phyloP scores from a whole-genome alignment of 306 rosid species.

The Delonix regia region DNA sequence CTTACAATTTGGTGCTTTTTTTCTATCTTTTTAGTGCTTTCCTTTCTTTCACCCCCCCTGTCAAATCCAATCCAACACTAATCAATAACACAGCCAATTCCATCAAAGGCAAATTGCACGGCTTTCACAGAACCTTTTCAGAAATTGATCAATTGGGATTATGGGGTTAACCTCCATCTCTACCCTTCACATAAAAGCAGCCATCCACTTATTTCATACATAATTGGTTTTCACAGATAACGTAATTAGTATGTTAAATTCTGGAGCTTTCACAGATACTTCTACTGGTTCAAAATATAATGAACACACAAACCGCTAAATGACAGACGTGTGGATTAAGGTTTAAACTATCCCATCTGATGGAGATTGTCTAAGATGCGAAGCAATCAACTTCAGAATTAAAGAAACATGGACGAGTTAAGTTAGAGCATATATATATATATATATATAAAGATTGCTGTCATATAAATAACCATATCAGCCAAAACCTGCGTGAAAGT shows the following conservation, averaged over 20 bases:
- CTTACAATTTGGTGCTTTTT: slow-evolving; percentile 18
- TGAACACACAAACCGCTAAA: no score
- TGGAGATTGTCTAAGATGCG: no score
- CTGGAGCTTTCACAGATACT: no score
- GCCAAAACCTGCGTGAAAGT: no score
- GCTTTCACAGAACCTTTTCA: slow-evolving; percentile 2
- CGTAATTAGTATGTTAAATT: no score
- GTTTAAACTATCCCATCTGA: no score
- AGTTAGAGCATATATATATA: not conserved
- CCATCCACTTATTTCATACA: slow-evolving; percentile 20
- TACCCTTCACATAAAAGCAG: not conserved
- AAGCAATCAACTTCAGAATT: not conserved
- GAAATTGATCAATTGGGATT: no score
- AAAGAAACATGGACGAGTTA: not conserved
- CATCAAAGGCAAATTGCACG: slow-evolving; percentile 33
- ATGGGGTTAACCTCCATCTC: no score
- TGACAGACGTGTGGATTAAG: no score
- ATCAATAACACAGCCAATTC: slow-evolving; percentile 19
- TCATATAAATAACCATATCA: not conserved
- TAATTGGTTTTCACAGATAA: no score
- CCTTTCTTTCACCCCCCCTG: not conserved
- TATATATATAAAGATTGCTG: no score
- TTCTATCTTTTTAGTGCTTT: slow-evolving; percentile 11
- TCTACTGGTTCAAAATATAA: no score
- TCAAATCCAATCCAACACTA: slow-evolving; percentile 28